Evolutionary conservation across 306 rosid genomes (phyloP).

Genomic region (Dalbergia cochinchinensis): DNA sequence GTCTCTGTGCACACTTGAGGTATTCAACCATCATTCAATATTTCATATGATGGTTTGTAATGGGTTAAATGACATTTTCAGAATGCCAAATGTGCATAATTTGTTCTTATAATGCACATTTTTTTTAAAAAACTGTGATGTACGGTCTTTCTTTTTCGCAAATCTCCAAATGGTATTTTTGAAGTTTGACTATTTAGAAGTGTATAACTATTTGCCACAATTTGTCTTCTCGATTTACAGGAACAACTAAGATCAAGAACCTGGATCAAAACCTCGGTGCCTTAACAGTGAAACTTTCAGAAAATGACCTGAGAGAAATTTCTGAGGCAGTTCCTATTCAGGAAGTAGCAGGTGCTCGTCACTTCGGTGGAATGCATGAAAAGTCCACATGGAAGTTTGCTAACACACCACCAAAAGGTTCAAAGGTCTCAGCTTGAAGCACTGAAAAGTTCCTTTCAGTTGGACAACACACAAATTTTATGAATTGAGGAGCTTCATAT

Average conservation of each 20-base stretch:
- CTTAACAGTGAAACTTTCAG: constrained; percentile 55
- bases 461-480: neutral
- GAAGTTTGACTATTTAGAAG: neutral
- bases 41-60: no score
- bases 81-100: no score
- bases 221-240: constrained; percentile 33
- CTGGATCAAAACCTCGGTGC: constrained; percentile 67
- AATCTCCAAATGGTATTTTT: no score
- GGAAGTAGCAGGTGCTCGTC: constrained; percentile 62
- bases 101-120: no score
- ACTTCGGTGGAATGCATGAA: neutral
- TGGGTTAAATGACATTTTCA: no score
- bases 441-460: constrained; percentile 35
- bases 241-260: constrained; percentile 76
- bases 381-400: constrained; percentile 20
- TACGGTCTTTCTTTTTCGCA: no score
- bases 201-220: neutral
- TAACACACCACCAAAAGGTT: constrained; percentile 61
- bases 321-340: constrained; percentile 57
- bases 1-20: no score
- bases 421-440: constrained; percentile 36
- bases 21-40: no score
- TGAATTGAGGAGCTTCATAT: neutral
- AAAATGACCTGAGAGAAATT: constrained; percentile 59
- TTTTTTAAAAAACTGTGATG: no score